Evolutionary conservation across 306 rosid species (phyloP).

Genomic region (Echinosophora koreensis): DNA sequence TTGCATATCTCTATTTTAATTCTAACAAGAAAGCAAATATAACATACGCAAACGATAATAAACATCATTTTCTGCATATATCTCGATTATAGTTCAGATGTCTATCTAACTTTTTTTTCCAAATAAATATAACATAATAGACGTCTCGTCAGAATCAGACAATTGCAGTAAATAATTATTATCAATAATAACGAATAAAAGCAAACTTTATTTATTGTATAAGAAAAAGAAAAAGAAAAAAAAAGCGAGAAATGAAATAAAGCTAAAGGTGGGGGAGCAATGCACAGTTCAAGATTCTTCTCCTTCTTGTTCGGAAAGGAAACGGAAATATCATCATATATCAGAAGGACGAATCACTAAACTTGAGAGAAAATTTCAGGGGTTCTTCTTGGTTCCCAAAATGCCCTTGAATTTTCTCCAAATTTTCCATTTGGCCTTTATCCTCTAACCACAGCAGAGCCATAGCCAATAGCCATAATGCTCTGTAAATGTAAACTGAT

Average conservation of each 20-base stretch:
- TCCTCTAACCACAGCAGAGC: not conserved
- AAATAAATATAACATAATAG: no score
- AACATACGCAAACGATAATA: no score
- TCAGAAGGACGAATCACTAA: constrained; percentile 7
- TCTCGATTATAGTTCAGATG: no score
- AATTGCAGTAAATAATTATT: no score
- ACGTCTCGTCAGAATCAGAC: no score
- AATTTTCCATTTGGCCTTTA: constrained; percentile 6
- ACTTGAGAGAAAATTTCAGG: constrained; percentile 39
- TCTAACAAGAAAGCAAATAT: no score
- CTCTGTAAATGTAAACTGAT: constrained; percentile 64
- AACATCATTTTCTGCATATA: no score
- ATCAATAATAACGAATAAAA: not conserved
- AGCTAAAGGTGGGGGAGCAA: constrained; percentile 6
- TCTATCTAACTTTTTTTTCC: no score
- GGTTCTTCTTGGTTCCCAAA: constrained; percentile 28
- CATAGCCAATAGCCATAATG: constrained; percentile 46
- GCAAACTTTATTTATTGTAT: not conserved
- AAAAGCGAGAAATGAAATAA: not conserved
- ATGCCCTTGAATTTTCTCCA: constrained; percentile 43
- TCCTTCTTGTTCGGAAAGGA: constrained; percentile 38
- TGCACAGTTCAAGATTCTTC: constrained; percentile 40
- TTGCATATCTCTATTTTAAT: no score
- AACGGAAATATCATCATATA: not conserved
- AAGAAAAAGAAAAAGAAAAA: not conserved